Base-by-base conservation (phyloP, 2,329 filamentous ascomycete genomes). In the Clarireedia sp. region DNA sequence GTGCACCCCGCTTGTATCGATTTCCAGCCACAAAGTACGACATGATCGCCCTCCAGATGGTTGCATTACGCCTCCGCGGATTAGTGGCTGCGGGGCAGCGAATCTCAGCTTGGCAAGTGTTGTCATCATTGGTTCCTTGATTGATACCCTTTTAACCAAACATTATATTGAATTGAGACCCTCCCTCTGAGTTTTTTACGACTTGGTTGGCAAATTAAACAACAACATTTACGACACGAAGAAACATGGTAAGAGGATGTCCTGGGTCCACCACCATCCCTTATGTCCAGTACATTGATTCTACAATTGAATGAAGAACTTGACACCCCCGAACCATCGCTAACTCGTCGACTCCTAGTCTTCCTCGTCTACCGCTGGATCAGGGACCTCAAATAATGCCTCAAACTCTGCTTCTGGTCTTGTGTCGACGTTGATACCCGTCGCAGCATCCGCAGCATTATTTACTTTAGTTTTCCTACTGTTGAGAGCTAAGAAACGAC, bases 341-440 rank as follows among this genome's bases (percentile, higher is more conserved):
- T 51, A 36, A 51, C 26, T 36, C 40, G n/a, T 12, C 7, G 23
- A 26, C 23, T 23, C 12, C 38, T 36, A 54, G 51, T 29, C 43
- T 19, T 47, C 41, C 14, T 17, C 24, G n/a, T 12, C 46, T 10
- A 23, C 12, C 33, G 23, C 38, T 33, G 38, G 38, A n/a, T 17
- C 40, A 23, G 50, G 50, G 36, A 52, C 40, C 16, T 45, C 50
- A 12, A 53, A 23, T 36, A 38, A 52, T 33, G 29, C 14, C n/a
- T 59, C 58, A 12, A 57, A 56, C 21, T 63, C 61, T 12, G 45
- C 63, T 5, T 69, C 66, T 3, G 73, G 71, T n/a, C 69, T 81
- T 40, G 59, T 80, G 19, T 73, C 74, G 38, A 77, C 75, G 7
- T 67, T 81, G 55, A 61, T 79, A 24, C 72, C 77, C 17, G 64